Base-by-base conservation (phyloP, 2,329 filamentous ascomycete species). In the Trematosphaeria pertusa region DNA sequence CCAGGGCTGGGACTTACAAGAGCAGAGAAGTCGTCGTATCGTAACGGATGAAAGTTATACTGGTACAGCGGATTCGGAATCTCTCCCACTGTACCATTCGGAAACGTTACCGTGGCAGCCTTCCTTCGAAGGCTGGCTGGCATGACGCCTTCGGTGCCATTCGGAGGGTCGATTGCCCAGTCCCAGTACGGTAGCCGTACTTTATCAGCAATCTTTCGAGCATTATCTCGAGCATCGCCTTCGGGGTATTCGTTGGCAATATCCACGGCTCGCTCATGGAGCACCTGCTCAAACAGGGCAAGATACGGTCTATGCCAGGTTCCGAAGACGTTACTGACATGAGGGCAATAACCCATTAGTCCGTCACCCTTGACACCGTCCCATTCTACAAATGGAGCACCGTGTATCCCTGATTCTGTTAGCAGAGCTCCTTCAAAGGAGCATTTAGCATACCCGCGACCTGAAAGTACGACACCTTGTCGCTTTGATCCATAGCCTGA, bases 151-250 rank as follows among this genome's bases (percentile, higher is more conserved):
- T 67, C 61, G 4, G 49, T 50, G 9, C 34, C 37, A 21, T 61
- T 48, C 1, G 55, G 40, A 2, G 65, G 61, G 28, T 63, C 45
- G 18, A 62, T 56, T 0, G 64, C 66, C 67, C 66, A 70, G 45
- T 70, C 67, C 65, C 63, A 69, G 48, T 67, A 69, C 7, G 67
- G 65, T n/a, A 69, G 43, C 2, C 68, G 64, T 14, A 68, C 50
- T 31, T 50, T 61, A 18, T 60, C 45, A 1, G 64, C 66, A 15
- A 56, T 43, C 3, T 48, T 35, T 34, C 59, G 49, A n/a, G 64
- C 64, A 21, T 53, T 62, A 21, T 59, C 43, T 32, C 58, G 52
- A 37, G 56, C 47, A 10, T 56, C 43, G 4, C 63, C 64, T n/a
- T 32, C 47, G 4, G 63, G 56, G 34, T 64, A 61, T 35, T 65